These are phyloP conservation scores for Leccinum broughii DNA, from an alignment of 768 basidiomycete species.

Conservation along the genomic window DNA sequence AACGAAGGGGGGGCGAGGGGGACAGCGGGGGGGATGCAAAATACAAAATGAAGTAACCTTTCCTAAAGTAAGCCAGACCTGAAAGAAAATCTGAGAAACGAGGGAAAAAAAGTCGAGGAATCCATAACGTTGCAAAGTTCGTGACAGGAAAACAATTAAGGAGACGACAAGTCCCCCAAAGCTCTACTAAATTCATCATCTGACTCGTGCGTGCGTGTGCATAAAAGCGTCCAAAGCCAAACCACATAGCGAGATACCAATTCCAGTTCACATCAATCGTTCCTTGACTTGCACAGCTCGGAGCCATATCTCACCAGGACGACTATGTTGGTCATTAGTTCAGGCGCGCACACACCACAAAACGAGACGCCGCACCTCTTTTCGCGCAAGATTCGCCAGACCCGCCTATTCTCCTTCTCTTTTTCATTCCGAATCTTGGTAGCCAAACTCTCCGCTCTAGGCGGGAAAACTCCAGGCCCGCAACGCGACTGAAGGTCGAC, in stretches of 20 bases:
- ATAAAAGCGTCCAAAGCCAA: not conserved
- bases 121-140: constrained; percentile 8
- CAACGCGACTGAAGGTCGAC: constrained; percentile 76
- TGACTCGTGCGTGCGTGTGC: not conserved
- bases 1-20: constrained; percentile 6
- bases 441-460: constrained; percentile 43
- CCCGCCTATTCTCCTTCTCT: constrained; percentile 47
- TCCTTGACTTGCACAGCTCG: constrained; percentile 67
- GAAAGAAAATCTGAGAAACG: not conserved
- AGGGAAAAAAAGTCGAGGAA: not conserved
- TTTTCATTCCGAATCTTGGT: constrained; percentile 39
- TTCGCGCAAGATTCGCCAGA: constrained; percentile 75
- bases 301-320: constrained; percentile 31
- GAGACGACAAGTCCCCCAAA: not conserved
- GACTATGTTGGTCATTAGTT: constrained; percentile 16
- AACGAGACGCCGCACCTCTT: constrained; percentile 55
- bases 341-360: not conserved
- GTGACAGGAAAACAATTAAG: constrained; percentile 5
- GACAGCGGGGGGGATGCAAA: not conserved
- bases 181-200: constrained; percentile 8
- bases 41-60: constrained; percentile 11
- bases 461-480: constrained; percentile 65
- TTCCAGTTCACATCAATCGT: constrained; percentile 44
- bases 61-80: constrained; percentile 14
- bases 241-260: not conserved